These are phyloP conservation scores for Cnidoscolus chayamansa DNA, from an alignment of 441 rosid genomes.

Conservation along the genomic window DNA sequence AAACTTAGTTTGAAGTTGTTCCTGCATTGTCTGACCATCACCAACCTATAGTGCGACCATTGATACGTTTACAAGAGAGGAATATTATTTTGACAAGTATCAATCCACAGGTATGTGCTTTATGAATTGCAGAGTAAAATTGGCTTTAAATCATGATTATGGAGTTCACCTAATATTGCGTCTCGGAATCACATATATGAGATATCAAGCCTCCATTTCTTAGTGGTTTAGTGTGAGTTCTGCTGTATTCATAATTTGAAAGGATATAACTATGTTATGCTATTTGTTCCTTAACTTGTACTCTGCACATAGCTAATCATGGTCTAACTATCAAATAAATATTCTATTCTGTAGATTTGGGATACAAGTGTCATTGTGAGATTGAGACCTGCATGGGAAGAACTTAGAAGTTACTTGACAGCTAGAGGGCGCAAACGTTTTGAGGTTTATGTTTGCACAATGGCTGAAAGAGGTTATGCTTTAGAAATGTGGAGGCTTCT, in stretches of 20 bases:
- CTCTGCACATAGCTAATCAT: too few species aligned
- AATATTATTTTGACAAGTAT: slow-evolving; percentile 88
- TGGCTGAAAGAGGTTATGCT: slow-evolving; percentile 99
- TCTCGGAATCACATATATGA: neutral
- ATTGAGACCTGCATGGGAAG: slow-evolving; percentile 99
- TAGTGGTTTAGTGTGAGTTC: neutral
- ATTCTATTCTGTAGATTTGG: slow-evolving; percentile 53
- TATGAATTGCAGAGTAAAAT: slow-evolving; percentile 8
- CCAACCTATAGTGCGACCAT: slow-evolving; percentile 71
- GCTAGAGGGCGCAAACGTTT: slow-evolving; percentile 98
- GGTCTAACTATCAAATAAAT: slow-evolving; percentile 12
- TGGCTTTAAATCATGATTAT: slow-evolving; percentile 8
- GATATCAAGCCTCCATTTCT: neutral
- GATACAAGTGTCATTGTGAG: slow-evolving; percentile 99
- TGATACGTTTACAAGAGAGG: slow-evolving; percentile 79
- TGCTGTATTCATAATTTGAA: neutral
- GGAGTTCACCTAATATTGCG: neutral
- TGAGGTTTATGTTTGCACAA: slow-evolving; percentile 99
- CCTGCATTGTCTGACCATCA: slow-evolving; percentile 77
- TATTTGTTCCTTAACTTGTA: too few species aligned
- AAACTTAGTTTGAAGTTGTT: slow-evolving; percentile 66
- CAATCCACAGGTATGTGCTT: slow-evolving; percentile 71
- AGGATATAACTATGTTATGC: too few species aligned
- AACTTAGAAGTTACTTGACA: slow-evolving; percentile 82
- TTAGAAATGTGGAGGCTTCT: slow-evolving; percentile 99